Evolutionary conservation across 176 grass and related monocot genomes (phyloP), one percentile per base, ranked within the genome.

Genomic region (Tillandsia leiboldiana): DNA sequence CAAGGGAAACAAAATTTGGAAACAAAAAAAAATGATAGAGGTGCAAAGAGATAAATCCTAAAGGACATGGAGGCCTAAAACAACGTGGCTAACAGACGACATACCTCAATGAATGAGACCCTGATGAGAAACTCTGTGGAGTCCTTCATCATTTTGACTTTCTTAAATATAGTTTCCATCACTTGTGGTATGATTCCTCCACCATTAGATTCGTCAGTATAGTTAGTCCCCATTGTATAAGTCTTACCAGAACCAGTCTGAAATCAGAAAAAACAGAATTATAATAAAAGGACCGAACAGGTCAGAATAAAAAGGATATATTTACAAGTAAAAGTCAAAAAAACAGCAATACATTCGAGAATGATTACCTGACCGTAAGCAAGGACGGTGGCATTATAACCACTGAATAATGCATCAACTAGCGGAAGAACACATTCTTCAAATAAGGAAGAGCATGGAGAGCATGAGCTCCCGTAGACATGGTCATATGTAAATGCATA

Each of bases 91-190:
- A 12, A 69, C 42, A 3, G 13, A 15, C 59, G 77, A 2, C 12
- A 12, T 79, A 99, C 94, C 94, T 99, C 94, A 63, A 99, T 99
- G 48, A 93, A 99, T n/a, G 94, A 93, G 24, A 99, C 94, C 68
- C 94, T 78, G 80, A 99, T 87, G 51, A 90, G 83, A 70, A 90
- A 82, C 63, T 99, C 94, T 6, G 72, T 68, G 20, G 51, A 80
- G 27, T 81, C 79, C 72, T 84, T 90, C 76, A 72, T 67, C n/a
- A 66, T 54, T 10, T 90, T 79, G 63, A 85, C 79, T 67, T 93
- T 99, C 51, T 49, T 88, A 72, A 99, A 99, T 53, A 99, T 93
- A 20, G 81, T 93, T 9, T 93, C 86, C 86, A 99, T 99, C 56
- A 99, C 94, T 88, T 83, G 84, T 27, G 94, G 94, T 61, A 99